phyloP scores from a whole-genome alignment of 495 filamentous ascomycete species.

The Cercophora scortea region DNA sequence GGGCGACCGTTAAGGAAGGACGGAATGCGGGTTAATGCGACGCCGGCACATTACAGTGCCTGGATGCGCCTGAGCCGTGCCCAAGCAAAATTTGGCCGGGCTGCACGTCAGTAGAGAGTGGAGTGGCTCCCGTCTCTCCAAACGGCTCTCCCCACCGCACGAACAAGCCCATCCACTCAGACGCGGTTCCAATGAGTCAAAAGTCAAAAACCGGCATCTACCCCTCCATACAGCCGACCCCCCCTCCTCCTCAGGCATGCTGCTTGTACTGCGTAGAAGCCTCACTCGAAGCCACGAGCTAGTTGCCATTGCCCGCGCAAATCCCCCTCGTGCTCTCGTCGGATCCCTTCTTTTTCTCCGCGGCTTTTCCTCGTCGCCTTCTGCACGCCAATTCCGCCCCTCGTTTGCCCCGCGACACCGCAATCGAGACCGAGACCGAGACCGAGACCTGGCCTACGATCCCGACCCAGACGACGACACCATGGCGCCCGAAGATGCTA shows the following conservation, averaged over 20 bases:
- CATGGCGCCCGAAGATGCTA: not conserved
- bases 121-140: not conserved
- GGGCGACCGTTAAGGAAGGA: not conserved
- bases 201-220: not conserved
- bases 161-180: not conserved
- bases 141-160: not conserved
- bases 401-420: not conserved
- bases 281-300: not conserved
- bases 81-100: too few species aligned
- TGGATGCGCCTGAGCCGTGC: not conserved
- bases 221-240: not conserved
- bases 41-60: not conserved
- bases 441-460: not conserved
- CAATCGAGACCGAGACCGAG: not conserved
- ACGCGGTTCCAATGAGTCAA: not conserved
- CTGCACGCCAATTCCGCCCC: not conserved
- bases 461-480: not conserved
- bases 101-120: not conserved
- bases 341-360: not conserved
- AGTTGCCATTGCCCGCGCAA: not conserved
- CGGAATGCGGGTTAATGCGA: not conserved
- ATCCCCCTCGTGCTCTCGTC: not conserved
- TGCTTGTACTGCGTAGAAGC: not conserved
- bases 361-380: not conserved
- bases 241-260: not conserved